Conservation (phyloP, 306 rosid species). For the Fragaria iinumae region DNA sequence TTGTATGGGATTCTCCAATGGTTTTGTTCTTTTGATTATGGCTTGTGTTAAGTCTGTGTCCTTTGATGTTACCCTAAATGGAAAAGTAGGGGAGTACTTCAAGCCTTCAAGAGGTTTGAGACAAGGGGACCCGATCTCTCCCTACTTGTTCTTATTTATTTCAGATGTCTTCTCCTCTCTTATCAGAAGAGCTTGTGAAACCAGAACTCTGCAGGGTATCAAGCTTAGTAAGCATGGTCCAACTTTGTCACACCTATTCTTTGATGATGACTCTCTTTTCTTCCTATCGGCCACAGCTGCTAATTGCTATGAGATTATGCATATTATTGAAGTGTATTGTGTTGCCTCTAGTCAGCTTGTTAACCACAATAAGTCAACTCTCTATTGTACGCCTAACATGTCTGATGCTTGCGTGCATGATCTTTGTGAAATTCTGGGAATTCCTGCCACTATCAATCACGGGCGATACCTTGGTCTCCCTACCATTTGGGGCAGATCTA, state of each 20-base stretch:
- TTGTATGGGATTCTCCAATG: accelerated
- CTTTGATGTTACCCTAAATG: neutral
- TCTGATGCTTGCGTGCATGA: too few species aligned
- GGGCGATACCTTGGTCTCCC: too few species aligned
- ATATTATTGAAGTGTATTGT: neutral
- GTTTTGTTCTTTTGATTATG: neutral
- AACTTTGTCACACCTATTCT: neutral
- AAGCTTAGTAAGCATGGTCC: neutral
- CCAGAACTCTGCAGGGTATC: neutral
- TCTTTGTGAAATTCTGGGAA: too few species aligned
- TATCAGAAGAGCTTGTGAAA: neutral
- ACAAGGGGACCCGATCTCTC: neutral
- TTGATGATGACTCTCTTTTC: neutral
- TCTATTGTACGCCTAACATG: neutral
- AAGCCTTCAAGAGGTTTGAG: neutral
- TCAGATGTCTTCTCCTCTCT: neutral
- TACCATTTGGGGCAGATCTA: too few species aligned
- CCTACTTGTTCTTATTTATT: neutral
- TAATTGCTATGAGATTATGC: too few species aligned
- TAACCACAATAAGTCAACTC: neutral
- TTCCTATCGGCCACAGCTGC: too few species aligned
- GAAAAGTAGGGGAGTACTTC: neutral
- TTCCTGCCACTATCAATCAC: too few species aligned
- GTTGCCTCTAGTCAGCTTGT: neutral
- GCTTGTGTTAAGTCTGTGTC: neutral